Evolutionary conservation across 257 asterid genomes (phyloP), one percentile per base, ranked within the genome.

Genomic region (Nicotiana knightiana): DNA sequence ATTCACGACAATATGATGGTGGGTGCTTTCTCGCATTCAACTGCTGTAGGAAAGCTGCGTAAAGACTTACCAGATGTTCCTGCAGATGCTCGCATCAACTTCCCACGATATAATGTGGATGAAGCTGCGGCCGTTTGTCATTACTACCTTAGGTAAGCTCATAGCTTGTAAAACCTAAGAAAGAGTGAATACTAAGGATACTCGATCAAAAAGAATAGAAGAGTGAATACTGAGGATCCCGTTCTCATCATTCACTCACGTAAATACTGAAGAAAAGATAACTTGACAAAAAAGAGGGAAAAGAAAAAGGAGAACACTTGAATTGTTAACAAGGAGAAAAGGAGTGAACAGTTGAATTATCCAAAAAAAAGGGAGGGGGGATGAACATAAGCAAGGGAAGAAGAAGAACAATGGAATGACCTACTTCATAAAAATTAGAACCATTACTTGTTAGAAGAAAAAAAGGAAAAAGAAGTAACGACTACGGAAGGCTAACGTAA

Each of bases 1-100:
- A 86, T 90, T 88, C 91, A 93, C 79, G 88, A 89, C 66, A 90
- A 94, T 82, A 94, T 96, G 99, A 96, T 93, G 98, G 96, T 91
- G 80, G 99, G 99, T 17, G 93, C 94, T 61, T 94, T 94, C 87
- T 94, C 98, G 48, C 98, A 96, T 84, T 92, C 98, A 64, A 96
- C 97, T 33, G 97, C 99, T 63, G 99, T 96, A 65, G 98, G 99
- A 83, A 96, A 96, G 85, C 85, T 94, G 84, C 94, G 98, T 24
- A 86, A 86, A 84, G 98, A 96, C 79, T 83, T 96, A 81, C 99
- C 99, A 30, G 94, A 82, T 89, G 98, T 96, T 87, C 99, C 99
- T 16, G 16, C 76, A 26, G 93, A 93, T 90, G 91, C 93, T 67
- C 95, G 97, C 79, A 66, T 90, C 83, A 59, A 81, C 83, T 87